A percentile compares a stretch with the other conserved stretches of the same genome.
Evolutionary conservation across 805 yeast species (phyloP).

Genomic region (Candida sithepensis): DNA sequence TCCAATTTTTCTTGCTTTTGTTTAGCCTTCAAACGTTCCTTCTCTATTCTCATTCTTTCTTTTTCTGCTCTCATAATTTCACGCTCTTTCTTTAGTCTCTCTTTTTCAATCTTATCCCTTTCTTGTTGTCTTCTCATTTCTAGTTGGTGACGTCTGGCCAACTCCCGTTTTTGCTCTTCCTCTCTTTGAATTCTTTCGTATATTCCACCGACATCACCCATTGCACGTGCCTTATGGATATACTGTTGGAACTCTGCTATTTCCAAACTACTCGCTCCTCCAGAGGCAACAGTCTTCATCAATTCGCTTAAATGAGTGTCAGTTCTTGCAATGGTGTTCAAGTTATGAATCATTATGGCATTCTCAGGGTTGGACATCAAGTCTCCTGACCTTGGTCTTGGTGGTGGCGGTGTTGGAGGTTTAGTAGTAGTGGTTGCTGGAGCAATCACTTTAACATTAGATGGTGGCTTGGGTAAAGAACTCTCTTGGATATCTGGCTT

Average conservation of each 20-base stretch:
- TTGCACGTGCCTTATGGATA: constrained; percentile 71
- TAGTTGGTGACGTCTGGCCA: constrained; percentile 8
- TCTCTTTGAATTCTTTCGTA: constrained; percentile 20
- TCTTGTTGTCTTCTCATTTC: constrained; percentile 8
- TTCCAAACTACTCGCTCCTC: constrained; percentile 68
- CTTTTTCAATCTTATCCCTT: constrained; percentile 9
- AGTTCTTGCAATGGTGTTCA: constrained; percentile 75
- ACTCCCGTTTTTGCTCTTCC: constrained; percentile 13
- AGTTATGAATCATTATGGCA: constrained; percentile 77
- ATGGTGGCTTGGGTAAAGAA: neutral
- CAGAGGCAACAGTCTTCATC: constrained; percentile 86
- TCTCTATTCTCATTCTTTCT: constrained; percentile 14
- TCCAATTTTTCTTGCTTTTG: constrained; percentile 19
- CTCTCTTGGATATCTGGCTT: neutral
- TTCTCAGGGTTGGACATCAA: constrained; percentile 51
- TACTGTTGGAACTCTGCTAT: constrained; percentile 76
- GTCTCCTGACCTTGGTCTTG: constrained; percentile 21
- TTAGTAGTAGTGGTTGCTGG: neutral
- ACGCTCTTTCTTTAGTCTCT: constrained; percentile 6
- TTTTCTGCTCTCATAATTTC: constrained; percentile 8
- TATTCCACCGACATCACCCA: constrained; percentile 47
- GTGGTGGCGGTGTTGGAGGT: constrained; percentile 8
- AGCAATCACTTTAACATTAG: neutral
- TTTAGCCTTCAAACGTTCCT: constrained; percentile 18
- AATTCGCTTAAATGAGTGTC: constrained; percentile 64